Percentiles rank a stretch among this genome's conserved stretches.
Conservation (phyloP, 371 early-diverging fungal species). For the Nematocida sp. region DNA sequence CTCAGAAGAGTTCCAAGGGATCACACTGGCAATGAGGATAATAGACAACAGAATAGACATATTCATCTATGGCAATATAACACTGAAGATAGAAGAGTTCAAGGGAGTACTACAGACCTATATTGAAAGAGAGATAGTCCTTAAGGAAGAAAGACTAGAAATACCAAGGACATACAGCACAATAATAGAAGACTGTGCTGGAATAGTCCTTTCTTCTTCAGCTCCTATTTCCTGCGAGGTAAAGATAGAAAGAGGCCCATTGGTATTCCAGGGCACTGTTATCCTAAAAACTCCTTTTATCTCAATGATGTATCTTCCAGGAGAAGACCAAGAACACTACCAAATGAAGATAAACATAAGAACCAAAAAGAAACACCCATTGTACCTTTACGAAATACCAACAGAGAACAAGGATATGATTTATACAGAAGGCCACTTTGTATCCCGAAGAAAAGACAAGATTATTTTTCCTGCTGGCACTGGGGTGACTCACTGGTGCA, state of each 20-base stretch:
- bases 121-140: background rate
- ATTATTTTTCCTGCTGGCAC: background rate
- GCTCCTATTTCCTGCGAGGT: constrained; percentile 4
- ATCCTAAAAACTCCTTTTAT: background rate
- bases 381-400: background rate
- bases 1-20: constrained; percentile 45
- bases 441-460: constrained; percentile 1
- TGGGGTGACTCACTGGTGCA: constrained; percentile 17
- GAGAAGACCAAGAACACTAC: background rate
- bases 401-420: background rate
- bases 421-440: constrained; percentile 13
- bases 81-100: background rate
- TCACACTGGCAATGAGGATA: constrained; percentile 5
- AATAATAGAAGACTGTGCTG: constrained; percentile 1
- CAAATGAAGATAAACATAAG: background rate
- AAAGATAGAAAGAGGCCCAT: background rate
- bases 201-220: constrained; percentile 1
- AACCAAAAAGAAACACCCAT: background rate
- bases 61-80: background rate
- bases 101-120: background rate
- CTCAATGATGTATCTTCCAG: constrained; percentile 1
- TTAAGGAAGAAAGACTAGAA: background rate
- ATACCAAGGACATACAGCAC: background rate
- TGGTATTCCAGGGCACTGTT: background rate
- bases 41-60: background rate